Conservation (phyloP, 2,329 filamentous ascomycete species). For the Microcyclospora tardicrescens region DNA sequence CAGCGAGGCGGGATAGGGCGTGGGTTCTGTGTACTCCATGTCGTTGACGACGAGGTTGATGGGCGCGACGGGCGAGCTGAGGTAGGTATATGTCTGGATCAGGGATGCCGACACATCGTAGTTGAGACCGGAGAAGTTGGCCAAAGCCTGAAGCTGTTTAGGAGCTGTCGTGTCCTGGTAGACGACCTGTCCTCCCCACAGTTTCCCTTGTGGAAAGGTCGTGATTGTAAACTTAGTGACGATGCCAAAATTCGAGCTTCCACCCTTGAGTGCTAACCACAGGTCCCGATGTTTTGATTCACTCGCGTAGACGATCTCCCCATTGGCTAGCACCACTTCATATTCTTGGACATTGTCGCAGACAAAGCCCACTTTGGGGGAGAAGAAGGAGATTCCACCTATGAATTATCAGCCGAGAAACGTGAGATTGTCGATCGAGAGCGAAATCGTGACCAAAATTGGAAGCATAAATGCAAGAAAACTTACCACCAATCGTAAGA, state of each 20-base stretch:
- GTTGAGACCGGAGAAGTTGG: constrained; percentile 4
- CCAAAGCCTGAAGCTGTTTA: constrained; percentile 7
- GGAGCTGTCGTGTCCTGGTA: neutral
- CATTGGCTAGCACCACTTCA: constrained; percentile 10
- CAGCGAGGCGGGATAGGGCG: constrained; percentile 6
- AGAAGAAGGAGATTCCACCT: constrained; percentile 12
- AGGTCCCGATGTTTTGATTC: constrained; percentile 8
- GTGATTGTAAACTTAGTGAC: constrained; percentile 9
- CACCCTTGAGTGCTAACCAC: constrained; percentile 11
- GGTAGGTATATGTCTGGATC: constrained; percentile 8
- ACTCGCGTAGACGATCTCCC: constrained; percentile 7
- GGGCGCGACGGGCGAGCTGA: neutral
- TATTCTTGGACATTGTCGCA: constrained; percentile 12
- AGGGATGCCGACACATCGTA: constrained; percentile 13
- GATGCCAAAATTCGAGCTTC: constrained; percentile 10
- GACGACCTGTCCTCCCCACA: constrained; percentile 9
- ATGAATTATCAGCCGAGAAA: neutral
- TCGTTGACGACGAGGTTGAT: neutral
- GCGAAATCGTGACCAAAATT: too few species aligned
- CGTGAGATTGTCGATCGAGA: neutral
- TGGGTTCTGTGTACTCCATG: neutral
- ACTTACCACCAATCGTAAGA: constrained; percentile 8
- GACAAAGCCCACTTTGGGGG: constrained; percentile 9
- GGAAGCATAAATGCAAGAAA: too few species aligned
- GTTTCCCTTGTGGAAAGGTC: constrained; percentile 8